Conservation (phyloP, 1,284 basidiomycete genomes). For the Chiua sp. region DNA sequence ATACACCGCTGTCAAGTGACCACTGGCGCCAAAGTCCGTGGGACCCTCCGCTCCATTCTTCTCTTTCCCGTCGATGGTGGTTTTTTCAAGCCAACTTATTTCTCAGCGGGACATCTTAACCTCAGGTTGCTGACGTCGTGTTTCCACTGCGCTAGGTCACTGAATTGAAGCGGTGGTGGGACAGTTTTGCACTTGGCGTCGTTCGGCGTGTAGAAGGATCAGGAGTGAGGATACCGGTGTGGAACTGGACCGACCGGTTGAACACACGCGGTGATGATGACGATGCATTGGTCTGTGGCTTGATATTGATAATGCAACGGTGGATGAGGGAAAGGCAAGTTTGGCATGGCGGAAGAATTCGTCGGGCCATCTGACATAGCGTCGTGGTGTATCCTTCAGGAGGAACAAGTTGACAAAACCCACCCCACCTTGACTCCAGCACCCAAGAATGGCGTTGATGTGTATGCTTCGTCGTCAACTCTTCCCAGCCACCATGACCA, state of each 20-base stretch:
- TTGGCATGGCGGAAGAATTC: slow-evolving; percentile 28
- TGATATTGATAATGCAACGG: slow-evolving; percentile 25
- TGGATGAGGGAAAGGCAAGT: slow-evolving; percentile 28
- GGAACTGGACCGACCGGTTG: background rate
- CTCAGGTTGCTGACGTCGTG: too few species aligned
- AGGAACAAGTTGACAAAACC: slow-evolving; percentile 3
- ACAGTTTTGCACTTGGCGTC: slow-evolving; percentile 23
- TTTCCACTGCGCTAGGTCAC: too few species aligned
- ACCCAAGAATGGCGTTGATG: background rate
- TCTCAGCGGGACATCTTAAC: too few species aligned
- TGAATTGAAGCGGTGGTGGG: slow-evolving; percentile 33
- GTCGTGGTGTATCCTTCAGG: slow-evolving; percentile 8
- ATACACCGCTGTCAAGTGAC: too few species aligned
- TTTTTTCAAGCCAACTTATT: too few species aligned
- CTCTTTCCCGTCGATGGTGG: too few species aligned
- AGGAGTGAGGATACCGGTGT: background rate
- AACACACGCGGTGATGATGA: background rate
- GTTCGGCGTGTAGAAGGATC: too few species aligned
- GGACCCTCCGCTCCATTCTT: too few species aligned
- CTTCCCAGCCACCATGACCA: too few species aligned
- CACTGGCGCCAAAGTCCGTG: too few species aligned
- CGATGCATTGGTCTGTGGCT: slow-evolving; percentile 4
- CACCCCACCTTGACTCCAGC: too few species aligned
- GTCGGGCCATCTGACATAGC: slow-evolving; percentile 24
- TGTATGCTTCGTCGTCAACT: too few species aligned